phyloP scores from a whole-genome alignment of 2,329 filamentous ascomycete species.

The Alternaria triticimaculans region DNA sequence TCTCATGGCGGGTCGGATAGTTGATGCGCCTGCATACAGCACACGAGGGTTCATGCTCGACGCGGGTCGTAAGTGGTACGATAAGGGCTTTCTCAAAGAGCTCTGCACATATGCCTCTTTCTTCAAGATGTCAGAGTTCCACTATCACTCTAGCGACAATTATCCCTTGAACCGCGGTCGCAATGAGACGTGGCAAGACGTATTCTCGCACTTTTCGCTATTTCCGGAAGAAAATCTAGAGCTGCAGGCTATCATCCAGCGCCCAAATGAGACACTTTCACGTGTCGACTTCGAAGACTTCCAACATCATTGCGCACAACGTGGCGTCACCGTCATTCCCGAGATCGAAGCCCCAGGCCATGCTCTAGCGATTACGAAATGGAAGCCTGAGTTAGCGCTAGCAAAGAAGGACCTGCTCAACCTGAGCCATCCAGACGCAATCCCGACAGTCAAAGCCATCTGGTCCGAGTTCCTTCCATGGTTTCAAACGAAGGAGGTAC shows the following conservation, averaged over 20 bases:
- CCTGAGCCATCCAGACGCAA: conserved; percentile 44
- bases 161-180: conserved; percentile 56
- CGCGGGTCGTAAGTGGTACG: conserved; percentile 55
- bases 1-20: conserved; percentile 35
- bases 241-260: conserved; percentile 42
- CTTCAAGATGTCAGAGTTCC: conserved; percentile 59
- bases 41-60: conserved; percentile 56
- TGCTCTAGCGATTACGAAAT: conserved; percentile 47
- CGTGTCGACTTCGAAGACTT: conserved; percentile 46
- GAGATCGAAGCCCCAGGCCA: conserved; percentile 50
- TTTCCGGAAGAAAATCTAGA: conserved; percentile 45
- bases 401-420: conserved; percentile 47
- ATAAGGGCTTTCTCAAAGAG: conserved; percentile 51
- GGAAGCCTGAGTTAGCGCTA: conserved; percentile 49
- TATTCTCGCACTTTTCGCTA: conserved; percentile 56
- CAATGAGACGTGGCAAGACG: conserved; percentile 55
- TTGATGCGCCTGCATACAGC: conserved; percentile 54
- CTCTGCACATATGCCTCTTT: conserved; percentile 55
- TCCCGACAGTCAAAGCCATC: conserved; percentile 46
- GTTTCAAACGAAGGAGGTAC: conserved; percentile 48
- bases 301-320: conserved; percentile 42
- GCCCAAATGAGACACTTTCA: conserved; percentile 46
- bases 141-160: conserved; percentile 60
- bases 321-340: conserved; percentile 47
- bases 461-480: conserved; percentile 50